Evolutionary conservation across 2,329 filamentous ascomycete species (phyloP).

Genomic region (Penicillium expansum): DNA sequence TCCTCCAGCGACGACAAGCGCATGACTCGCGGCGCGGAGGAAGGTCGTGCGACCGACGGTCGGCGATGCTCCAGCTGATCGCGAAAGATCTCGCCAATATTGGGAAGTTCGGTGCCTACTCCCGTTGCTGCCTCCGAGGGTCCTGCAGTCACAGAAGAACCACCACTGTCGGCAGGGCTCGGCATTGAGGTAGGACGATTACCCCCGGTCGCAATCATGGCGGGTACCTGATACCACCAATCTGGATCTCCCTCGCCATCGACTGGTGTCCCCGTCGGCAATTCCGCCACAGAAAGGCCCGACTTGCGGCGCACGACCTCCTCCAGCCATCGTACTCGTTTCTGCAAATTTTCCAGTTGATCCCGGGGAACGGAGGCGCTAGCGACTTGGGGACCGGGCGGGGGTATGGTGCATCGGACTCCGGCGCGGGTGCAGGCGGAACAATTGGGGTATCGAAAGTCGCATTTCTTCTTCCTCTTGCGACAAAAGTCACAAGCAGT

Average conservation of each 20-base stretch:
- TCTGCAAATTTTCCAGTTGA: conserved; percentile 41
- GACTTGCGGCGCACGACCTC: conserved; percentile 37
- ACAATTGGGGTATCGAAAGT: conserved; percentile 43
- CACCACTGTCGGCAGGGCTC: conserved; percentile 19
- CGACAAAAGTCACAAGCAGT: conserved; percentile 43
- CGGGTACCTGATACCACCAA: conserved; percentile 41
- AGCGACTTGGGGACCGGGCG: conserved; percentile 38
- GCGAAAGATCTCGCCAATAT: conserved; percentile 42
- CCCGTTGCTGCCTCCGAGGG: conserved; percentile 21
- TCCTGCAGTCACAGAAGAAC: conserved; percentile 19
- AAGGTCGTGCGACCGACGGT: conserved; percentile 34
- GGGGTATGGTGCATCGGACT: conserved; percentile 42
- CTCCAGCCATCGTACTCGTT: conserved; percentile 41
- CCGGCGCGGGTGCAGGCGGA: conserved; percentile 41
- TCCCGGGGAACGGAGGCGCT: conserved; percentile 40
- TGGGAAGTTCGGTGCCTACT: conserved; percentile 35
- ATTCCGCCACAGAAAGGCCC: conserved; percentile 33
- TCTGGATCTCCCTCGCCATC: conserved; percentile 36
- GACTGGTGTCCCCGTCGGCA: conserved; percentile 33
- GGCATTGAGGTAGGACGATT: conserved; percentile 22
- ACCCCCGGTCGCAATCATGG: conserved; percentile 32
- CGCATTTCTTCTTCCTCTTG: conserved; percentile 43
- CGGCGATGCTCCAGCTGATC: conserved; percentile 40
- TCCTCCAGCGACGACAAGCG: conserved; percentile 37
- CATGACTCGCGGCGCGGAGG: conserved; percentile 33